Evolutionary conservation across 805 yeast species (phyloP).

Genomic region (Saccharomyces mikatae): DNA sequence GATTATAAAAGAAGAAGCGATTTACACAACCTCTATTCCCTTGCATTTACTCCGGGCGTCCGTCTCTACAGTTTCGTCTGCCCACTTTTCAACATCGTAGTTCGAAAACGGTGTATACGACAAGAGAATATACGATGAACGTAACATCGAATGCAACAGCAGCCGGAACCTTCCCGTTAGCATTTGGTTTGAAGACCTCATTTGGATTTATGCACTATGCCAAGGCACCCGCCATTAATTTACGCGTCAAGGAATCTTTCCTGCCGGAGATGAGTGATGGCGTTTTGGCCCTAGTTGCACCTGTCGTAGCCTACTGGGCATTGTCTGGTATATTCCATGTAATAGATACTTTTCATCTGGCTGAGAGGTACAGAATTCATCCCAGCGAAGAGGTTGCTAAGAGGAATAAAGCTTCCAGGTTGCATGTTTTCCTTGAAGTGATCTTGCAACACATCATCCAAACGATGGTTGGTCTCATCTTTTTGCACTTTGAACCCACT

Average conservation of each 20-base stretch:
- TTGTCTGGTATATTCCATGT: constrained; percentile 66
- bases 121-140: neutral
- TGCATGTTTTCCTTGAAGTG: constrained; percentile 74
- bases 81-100: neutral
- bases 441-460: constrained; percentile 79
- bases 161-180: neutral
- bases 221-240: constrained; percentile 24
- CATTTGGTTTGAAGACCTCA: constrained; percentile 7
- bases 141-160: neutral
- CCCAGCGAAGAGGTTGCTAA: constrained; percentile 76
- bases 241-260: neutral
- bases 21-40: neutral
- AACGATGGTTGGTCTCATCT: constrained; percentile 54
- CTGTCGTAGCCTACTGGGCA: constrained; percentile 79
- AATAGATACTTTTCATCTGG: constrained; percentile 64
- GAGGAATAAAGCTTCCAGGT: constrained; percentile 65
- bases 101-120: neutral
- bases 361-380: constrained; percentile 82
- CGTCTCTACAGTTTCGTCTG: neutral
- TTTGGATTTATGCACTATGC: constrained; percentile 18
- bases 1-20: neutral
- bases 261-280: constrained; percentile 50
- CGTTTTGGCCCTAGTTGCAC: constrained; percentile 59
- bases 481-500: constrained; percentile 49
- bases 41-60: neutral